Evolutionary conservation across 331 rosid genomes (phyloP).

Genomic region (Phaseolus coccineus): DNA sequence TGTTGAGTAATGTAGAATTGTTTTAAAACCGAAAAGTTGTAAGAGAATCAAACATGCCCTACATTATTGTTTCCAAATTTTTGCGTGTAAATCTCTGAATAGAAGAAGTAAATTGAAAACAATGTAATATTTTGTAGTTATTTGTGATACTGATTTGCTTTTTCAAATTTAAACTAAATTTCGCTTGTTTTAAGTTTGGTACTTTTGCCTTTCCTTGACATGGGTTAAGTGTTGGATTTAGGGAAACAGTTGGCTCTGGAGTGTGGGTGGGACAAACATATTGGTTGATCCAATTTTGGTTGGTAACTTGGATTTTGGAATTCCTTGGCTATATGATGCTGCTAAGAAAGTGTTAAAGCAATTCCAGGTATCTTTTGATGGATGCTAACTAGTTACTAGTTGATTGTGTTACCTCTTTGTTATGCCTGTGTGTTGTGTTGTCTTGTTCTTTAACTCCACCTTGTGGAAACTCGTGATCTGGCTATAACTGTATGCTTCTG

Average conservation of each 20-base stretch:
- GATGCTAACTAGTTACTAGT: constrained; percentile 5
- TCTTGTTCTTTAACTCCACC: constrained; percentile 12
- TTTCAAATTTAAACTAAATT: not conserved
- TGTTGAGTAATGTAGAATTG: not conserved
- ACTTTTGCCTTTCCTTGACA: constrained; percentile 25
- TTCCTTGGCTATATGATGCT: constrained; percentile 93
- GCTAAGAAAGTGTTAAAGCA: constrained; percentile 78
- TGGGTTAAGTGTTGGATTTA: constrained; percentile 39
- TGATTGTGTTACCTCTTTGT: constrained; percentile 26
- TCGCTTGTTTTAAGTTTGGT: constrained; percentile 36
- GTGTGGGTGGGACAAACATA: constrained; percentile 65
- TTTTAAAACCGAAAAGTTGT: no score
- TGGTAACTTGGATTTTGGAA: constrained; percentile 97
- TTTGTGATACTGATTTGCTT: not conserved
- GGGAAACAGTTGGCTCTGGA: constrained; percentile 97
- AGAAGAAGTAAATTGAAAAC: constrained; percentile 1
- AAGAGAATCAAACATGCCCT: no score
- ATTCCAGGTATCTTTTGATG: constrained; percentile 66
- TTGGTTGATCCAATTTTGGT: constrained; percentile 95
- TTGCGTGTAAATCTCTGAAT: not conserved
- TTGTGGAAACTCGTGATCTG: constrained; percentile 39
- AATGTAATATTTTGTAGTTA: not conserved
- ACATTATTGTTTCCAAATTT: not conserved
- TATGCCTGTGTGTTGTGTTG: constrained; percentile 16
- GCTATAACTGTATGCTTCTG: constrained; percentile 47